These are phyloP conservation scores for Hirsutella thompsonii DNA, from an alignment of 2,329 filamentous ascomycete species.

Conservation along the genomic window DNA sequence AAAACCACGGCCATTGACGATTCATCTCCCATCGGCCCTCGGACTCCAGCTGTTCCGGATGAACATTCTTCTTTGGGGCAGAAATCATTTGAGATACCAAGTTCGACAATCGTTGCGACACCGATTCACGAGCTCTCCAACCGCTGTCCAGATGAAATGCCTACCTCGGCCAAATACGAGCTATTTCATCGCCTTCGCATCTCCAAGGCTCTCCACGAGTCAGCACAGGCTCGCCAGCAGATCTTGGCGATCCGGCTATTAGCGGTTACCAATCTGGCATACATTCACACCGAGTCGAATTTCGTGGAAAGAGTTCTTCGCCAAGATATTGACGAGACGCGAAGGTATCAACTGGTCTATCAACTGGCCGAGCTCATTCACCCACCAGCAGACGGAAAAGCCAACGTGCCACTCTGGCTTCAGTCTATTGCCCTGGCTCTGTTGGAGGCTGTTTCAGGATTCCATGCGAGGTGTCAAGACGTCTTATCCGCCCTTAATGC, in stretches of 20 bases:
- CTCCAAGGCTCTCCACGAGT: constrained; percentile 64
- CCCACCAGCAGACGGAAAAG: constrained; percentile 57
- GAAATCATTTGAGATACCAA: constrained; percentile 52
- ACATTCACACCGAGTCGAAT: constrained; percentile 70
- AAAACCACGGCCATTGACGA: constrained; percentile 22
- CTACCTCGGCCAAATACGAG: constrained; percentile 66
- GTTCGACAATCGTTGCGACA: constrained; percentile 36
- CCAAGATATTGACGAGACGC: constrained; percentile 79
- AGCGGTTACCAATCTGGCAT: constrained; percentile 81
- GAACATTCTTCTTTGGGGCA: constrained; percentile 28
- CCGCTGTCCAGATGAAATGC: constrained; percentile 49
- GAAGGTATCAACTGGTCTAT: constrained; percentile 77
- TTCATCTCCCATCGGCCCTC: constrained; percentile 35
- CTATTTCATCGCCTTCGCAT: constrained; percentile 71
- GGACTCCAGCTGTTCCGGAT: constrained; percentile 25
- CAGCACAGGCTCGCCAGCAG: constrained; percentile 54
- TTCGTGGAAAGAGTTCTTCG: constrained; percentile 79
- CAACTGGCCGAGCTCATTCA: constrained; percentile 89
- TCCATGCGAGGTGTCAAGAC: constrained; percentile 64
- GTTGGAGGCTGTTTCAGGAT: constrained; percentile 74
- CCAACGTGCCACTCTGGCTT: constrained; percentile 57
- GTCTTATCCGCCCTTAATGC: constrained; percentile 85
- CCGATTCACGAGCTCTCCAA: constrained; percentile 44
- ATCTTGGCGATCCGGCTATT: constrained; percentile 72
- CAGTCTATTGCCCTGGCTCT: constrained; percentile 74